phyloP scores from a whole-genome alignment of 148 eudicot species.

The Chenopodium formosanum region DNA sequence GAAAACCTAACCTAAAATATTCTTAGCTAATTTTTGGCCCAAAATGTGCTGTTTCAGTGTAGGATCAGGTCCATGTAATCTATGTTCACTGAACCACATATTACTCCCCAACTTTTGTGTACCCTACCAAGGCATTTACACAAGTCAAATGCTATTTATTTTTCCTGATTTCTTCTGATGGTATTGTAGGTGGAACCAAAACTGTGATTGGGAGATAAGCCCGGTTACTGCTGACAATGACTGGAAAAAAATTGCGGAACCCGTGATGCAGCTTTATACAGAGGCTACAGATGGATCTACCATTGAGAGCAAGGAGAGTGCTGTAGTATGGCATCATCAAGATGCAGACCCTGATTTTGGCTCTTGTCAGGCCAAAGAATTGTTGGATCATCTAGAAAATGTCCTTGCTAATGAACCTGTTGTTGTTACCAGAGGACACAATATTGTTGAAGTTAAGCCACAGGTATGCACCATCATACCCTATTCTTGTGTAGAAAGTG shows the following conservation, averaged over 20 bases:
- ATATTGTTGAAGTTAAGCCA: slow-evolving; percentile 78
- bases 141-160: neutral
- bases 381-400: slow-evolving; percentile 64
- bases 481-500: too few relatives aligned
- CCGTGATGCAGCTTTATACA: slow-evolving; percentile 56
- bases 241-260: slow-evolving; percentile 64
- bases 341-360: slow-evolving; percentile 69
- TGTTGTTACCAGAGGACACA: slow-evolving; percentile 56
- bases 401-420: slow-evolving; percentile 79
- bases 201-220: slow-evolving; percentile 54
- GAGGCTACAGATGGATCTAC: slow-evolving; percentile 74
- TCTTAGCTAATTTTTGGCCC: neutral
- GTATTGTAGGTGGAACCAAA: slow-evolving; percentile 55
- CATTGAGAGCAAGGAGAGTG: slow-evolving; percentile 68
- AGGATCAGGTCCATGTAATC: neutral
- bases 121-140: neutral
- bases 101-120: too few relatives aligned
- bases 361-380: slow-evolving; percentile 65
- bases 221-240: slow-evolving; percentile 37
- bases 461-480: slow-evolving; percentile 38
- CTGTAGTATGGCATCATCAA: slow-evolving; percentile 71
- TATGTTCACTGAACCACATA: neutral
- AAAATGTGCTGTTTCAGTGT: neutral
- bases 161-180: neutral
- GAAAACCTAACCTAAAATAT: neutral